Evolutionary conservation across 2,329 filamentous ascomycete genomes (phyloP).

Genomic region (Apiospora rasikravindrae): DNA sequence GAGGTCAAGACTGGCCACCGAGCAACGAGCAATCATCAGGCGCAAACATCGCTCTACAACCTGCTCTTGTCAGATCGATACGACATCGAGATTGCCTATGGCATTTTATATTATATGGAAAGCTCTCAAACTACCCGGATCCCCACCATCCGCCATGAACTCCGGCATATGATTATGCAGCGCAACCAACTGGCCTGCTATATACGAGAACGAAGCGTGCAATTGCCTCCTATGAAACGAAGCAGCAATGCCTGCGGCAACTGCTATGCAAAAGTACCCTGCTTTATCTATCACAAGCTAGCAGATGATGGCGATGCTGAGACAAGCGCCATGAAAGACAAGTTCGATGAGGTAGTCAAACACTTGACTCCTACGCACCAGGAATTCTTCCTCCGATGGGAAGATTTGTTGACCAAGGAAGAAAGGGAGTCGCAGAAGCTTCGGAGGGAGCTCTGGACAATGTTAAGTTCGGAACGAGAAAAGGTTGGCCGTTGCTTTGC

Average conservation of each 20-base stretch:
- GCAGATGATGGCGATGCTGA: conserved; percentile 83
- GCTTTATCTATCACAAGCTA: conserved; percentile 92
- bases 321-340: conserved; percentile 78
- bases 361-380: conserved; percentile 78
- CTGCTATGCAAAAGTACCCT: conserved; percentile 90
- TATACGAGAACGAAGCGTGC: conserved; percentile 77
- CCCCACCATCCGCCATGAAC: conserved; percentile 82
- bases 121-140: conserved; percentile 85
- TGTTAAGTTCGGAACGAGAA: conserved; percentile 88
- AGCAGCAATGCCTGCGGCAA: conserved; percentile 80
- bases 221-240: conserved; percentile 85
- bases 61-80: conserved; percentile 92
- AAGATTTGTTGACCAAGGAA: conserved; percentile 89
- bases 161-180: conserved; percentile 96
- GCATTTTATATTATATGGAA: conserved; percentile 94
- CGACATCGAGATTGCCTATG: conserved; percentile 88
- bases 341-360: conserved; percentile 80
- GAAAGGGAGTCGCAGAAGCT: conserved; percentile 89
- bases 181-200: conserved; percentile 88
- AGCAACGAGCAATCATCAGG: conserved; percentile 80
- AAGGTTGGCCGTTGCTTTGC: conserved; percentile 88
- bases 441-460: conserved; percentile 92
- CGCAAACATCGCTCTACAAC: conserved; percentile 94
- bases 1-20: conserved; percentile 95
- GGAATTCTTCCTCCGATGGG: conserved; percentile 94